Evolutionary conservation across 768 basidiomycete genomes (phyloP), one percentile per base, ranked within the genome.

Genomic region (Dentipellis fragilis): DNA sequence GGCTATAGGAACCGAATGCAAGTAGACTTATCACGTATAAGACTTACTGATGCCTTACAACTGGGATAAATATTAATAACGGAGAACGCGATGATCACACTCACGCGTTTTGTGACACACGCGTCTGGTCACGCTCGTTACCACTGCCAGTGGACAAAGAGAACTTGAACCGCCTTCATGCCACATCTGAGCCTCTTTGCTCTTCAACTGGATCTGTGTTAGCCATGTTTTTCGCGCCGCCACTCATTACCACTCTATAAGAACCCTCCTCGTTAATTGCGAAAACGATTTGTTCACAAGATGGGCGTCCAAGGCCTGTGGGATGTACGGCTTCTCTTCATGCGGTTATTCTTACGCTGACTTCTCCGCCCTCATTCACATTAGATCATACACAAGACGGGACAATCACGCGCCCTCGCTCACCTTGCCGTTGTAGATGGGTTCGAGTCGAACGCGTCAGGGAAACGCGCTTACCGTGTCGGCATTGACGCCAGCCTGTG

Each of bases 401-500:
- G 80, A 1, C 73, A 82, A 62, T 75, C 75, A 14, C 83, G 87
- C 39, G 90, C 91, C 7, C 69, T 92, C 45, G 86, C 87, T 0
- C 79, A 89, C 45, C 73, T 93, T 34, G 79, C 89, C 1, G 79
- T 88, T 22, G 73, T 73, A 37, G 83, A 90, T 53, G 89, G 90
- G 1, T 89, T 90, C 65, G 73, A 80, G 54, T 71, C 75, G 29
- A 88, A 88, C 63, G 73, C 75, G 1, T 72, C 78, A 36, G 78
- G 79, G 19, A 71, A 79, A 37, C 79, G 89, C 51, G 89, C 88
- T 4, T 85, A 84, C 59, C 80, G 88, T 16, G 72, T 94, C 29
- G 92, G 92, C 6, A 89, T 93, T 47, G 92, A 94, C 63, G 89
- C 88, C 11, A 84, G 72, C 71, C 66, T 89, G 55, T 87, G 85